These are phyloP conservation scores for Dactylella cylindrospora DNA, from an alignment of 2,329 filamentous ascomycete genomes.

Conservation along the genomic window DNA sequence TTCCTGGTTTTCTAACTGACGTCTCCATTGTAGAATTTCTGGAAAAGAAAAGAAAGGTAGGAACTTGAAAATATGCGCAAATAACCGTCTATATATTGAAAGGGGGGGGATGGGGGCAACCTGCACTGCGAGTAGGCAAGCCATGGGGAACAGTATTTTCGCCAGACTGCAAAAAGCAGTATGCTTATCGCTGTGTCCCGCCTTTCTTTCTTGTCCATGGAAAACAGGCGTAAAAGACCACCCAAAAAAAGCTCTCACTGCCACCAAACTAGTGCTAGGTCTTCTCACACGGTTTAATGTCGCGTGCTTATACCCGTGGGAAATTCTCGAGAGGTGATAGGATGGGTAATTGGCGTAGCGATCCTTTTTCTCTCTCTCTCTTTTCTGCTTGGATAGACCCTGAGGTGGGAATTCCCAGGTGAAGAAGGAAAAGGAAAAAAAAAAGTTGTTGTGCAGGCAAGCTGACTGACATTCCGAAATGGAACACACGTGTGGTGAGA, in stretches of 20 bases:
- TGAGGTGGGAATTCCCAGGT: slow-evolving; percentile 14
- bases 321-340: slow-evolving; percentile 39
- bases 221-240: slow-evolving; percentile 12
- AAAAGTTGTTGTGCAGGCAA: slow-evolving; percentile 21
- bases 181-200: slow-evolving; percentile 42
- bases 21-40: slow-evolving; percentile 36
- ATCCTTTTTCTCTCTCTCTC: too few relatives aligned
- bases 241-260: slow-evolving; percentile 32
- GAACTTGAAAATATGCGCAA: slow-evolving; percentile 29
- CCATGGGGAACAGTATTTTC: not conserved
- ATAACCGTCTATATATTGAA: slow-evolving; percentile 44
- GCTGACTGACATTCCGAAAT: slow-evolving; percentile 28
- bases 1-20: slow-evolving; percentile 18
- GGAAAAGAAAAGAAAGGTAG: slow-evolving; percentile 33
- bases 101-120: slow-evolving; percentile 13
- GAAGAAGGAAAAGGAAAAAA: too few relatives aligned
- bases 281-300: slow-evolving; percentile 38
- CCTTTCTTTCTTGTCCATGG: slow-evolving; percentile 16
- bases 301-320: slow-evolving; percentile 44
- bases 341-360: slow-evolving; percentile 40
- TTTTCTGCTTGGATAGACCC: slow-evolving; percentile 25
- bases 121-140: too few relatives aligned
- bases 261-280: slow-evolving; percentile 10
- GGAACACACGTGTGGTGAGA: slow-evolving; percentile 37
- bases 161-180: slow-evolving; percentile 25